phyloP scores from a whole-genome alignment of 345 rosid genomes.

The Eucalyptus curtisii region DNA sequence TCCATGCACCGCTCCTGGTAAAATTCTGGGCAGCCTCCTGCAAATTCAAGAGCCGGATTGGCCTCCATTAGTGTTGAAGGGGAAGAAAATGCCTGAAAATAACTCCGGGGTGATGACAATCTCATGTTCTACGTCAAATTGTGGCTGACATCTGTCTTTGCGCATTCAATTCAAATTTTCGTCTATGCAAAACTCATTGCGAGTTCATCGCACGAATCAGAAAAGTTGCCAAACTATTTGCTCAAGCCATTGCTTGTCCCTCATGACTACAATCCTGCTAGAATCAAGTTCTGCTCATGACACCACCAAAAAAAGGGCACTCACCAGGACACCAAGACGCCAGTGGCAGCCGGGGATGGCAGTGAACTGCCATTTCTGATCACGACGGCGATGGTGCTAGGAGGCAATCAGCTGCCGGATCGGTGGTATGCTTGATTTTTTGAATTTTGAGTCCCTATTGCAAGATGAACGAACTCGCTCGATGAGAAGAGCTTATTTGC shows the following conservation, averaged over 20 bases:
- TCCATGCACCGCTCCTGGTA: not conserved
- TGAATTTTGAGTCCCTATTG: not conserved
- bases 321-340: not conserved
- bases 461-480: not conserved
- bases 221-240: not conserved
- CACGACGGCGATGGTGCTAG: not conserved
- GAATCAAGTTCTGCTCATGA: not conserved
- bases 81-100: not conserved
- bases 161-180: not conserved
- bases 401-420: not conserved
- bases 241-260: not conserved
- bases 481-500: not conserved
- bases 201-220: not conserved
- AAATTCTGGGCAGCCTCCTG: not conserved
- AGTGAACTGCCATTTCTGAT: not conserved
- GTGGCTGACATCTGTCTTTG: not conserved
- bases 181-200: not conserved
- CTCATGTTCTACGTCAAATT: not conserved
- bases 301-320: not conserved
- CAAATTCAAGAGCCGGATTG: not conserved
- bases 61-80: not conserved
- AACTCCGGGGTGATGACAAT: not conserved
- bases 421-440: not conserved
- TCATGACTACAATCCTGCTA: not conserved
- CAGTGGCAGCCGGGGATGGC: not conserved